Evolutionary conservation across 805 yeast genomes (phyloP).

Genomic region (Schizosaccharomyces osmophilus): DNA sequence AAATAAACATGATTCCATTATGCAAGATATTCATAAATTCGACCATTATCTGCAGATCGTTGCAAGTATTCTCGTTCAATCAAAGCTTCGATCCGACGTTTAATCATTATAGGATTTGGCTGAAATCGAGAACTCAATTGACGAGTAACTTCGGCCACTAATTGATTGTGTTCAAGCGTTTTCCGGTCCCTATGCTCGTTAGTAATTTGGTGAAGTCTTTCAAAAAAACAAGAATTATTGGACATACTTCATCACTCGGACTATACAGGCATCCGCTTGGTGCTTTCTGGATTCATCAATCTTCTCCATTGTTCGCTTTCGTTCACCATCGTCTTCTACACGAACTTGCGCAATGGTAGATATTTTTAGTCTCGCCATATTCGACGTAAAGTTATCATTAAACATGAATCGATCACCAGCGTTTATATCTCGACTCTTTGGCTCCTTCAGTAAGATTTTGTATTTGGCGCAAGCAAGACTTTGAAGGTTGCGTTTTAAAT

Average conservation of each 20-base stretch:
- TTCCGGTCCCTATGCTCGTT: slow-evolving; percentile 18
- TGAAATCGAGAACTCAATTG: slow-evolving; percentile 39
- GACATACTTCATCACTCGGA: slow-evolving; percentile 47
- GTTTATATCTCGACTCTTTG: slow-evolving; percentile 48
- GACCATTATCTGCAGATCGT: slow-evolving; percentile 37
- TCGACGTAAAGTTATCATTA: slow-evolving; percentile 44
- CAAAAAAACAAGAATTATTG: not conserved
- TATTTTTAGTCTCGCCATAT: slow-evolving; percentile 47
- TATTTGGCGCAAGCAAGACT: slow-evolving; percentile 65
- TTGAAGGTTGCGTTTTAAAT: slow-evolving; percentile 51
- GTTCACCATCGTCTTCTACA: slow-evolving; percentile 29
- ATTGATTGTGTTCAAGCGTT: slow-evolving; percentile 32
- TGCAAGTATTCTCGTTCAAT: slow-evolving; percentile 62
- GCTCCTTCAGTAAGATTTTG: slow-evolving; percentile 46
- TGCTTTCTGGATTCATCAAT: slow-evolving; percentile 38
- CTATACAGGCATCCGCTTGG: slow-evolving; percentile 66
- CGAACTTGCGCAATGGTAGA: slow-evolving; percentile 3
- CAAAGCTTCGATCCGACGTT: slow-evolving; percentile 46
- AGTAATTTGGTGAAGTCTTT: not conserved
- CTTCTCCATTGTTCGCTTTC: slow-evolving; percentile 24
- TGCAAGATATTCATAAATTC: slow-evolving; percentile 35
- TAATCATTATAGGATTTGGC: slow-evolving; percentile 43
- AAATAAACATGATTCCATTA: not conserved
- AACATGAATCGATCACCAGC: slow-evolving; percentile 38
- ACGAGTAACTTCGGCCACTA: slow-evolving; percentile 39